phyloP scores from a whole-genome alignment of 2,329 filamentous ascomycete species.

The Pyricularia grisea region DNA sequence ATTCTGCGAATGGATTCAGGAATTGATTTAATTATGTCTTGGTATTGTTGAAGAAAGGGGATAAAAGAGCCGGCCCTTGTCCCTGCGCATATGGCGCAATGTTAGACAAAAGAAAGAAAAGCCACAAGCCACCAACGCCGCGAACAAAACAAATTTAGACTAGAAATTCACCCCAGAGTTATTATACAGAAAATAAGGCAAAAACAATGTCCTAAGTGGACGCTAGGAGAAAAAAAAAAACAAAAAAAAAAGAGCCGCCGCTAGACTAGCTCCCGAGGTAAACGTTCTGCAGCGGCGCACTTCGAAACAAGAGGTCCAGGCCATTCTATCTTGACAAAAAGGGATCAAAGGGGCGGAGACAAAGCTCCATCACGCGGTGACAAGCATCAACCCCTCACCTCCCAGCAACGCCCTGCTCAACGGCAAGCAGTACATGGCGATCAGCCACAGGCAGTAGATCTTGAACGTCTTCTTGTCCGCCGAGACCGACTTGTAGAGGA shows the following conservation, averaged over 20 bases:
- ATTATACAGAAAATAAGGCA: neutral
- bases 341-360: neutral
- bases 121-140: neutral
- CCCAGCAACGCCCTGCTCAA: slow-evolving; percentile 1
- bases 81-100: neutral
- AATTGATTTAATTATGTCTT: neutral
- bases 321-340: neutral
- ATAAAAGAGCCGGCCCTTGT: neutral
- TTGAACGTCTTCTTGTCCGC: slow-evolving; percentile 6
- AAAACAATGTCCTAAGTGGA: neutral
- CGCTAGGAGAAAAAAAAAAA: no score
- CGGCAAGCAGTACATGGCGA: slow-evolving; percentile 4
- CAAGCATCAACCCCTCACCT: neutral
- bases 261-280: neutral
- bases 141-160: neutral
- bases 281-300: no score
- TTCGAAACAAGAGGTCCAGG: neutral
- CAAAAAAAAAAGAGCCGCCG: neutral
- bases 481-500: neutral
- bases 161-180: neutral
- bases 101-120: neutral
- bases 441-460: slow-evolving; percentile 4
- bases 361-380: neutral
- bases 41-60: neutral
- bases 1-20: no score